Evolutionary conservation across 495 filamentous ascomycete genomes (phyloP).

Genomic region (Copromyces sp.): DNA sequence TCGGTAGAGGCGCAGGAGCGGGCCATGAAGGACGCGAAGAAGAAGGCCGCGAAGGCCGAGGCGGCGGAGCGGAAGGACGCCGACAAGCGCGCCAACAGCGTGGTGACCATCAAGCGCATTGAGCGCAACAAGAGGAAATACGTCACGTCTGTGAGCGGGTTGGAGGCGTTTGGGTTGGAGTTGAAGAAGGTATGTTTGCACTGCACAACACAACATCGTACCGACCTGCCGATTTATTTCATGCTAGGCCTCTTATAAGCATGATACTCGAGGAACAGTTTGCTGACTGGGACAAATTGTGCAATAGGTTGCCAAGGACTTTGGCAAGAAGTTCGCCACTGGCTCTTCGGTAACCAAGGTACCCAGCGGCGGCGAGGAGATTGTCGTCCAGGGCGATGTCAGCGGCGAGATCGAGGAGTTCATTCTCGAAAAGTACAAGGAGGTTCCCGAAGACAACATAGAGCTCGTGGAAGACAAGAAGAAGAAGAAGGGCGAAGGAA

Average conservation of each 20-base stretch:
- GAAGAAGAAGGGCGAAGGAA: constrained; percentile 39
- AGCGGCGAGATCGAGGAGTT: constrained; percentile 92
- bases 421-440: constrained; percentile 71
- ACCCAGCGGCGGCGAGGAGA: constrained; percentile 81
- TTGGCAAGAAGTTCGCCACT: constrained; percentile 89
- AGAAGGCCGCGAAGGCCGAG: constrained; percentile 81
- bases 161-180: constrained; percentile 85
- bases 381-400: constrained; percentile 95
- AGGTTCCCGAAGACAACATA: constrained; percentile 86
- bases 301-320: constrained; percentile 55
- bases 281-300: too few relatives aligned
- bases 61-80: constrained; percentile 69
- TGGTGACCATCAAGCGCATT: constrained; percentile 87
- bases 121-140: constrained; percentile 97
- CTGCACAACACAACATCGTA: too few relatives aligned
- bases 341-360: constrained; percentile 86
- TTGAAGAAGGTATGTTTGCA: constrained; percentile 64
- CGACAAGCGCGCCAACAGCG: constrained; percentile 64
- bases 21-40: constrained; percentile 85
- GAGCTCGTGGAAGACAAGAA: constrained; percentile 91
- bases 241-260: too few relatives aligned
- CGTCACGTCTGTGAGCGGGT: constrained; percentile 78
- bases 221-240: too few relatives aligned
- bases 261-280: too few relatives aligned
- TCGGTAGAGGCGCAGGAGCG: constrained; percentile 83